Base-by-base conservation (phyloP, 208 protist species). In the Leishmania gerbilli region DNA sequence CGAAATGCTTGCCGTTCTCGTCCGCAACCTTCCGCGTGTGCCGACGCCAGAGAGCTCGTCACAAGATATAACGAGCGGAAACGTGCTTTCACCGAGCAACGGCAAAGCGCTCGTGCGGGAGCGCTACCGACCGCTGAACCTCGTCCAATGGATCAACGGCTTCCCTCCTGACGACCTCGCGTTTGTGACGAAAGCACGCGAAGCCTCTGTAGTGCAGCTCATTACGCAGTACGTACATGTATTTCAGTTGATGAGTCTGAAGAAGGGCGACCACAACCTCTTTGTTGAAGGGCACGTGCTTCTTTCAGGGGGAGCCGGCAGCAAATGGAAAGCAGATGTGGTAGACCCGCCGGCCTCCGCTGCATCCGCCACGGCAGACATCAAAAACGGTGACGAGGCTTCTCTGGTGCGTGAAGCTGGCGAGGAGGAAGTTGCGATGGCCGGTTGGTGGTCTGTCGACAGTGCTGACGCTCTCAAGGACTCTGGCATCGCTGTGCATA, bases 61-160 rank as follows among this genome's bases (percentile, higher is more conserved):
- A 51, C 19, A 51, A 8, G 69, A 37, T 55, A 40, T 31, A 21
- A 4, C 69, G 17, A 51, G 45, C 42, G 7, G 19, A 2, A 51
- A 34, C 1, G 8, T 7, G 31, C 34, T 3, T 27, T 45, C 53
- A 62, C 51, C 19, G 31, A 42, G 56, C 9, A 2, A 34, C 8
- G 27, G 69, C 0, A 51, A 53, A 9, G 24, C 76, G 27, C 85
- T 84, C 51, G 79, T 90, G 15, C 69, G 88, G 42, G 56, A 84
- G 55, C 91, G 88, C 49, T 92, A 92, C 76, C 55, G 53, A 15
- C 68, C 87, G 1, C 51, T 93, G 71, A 83, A 90, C 17, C 75
- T 97, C 3, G 82, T 94, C 17, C 42, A 90, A 72, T 97, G 95
- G 93, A 90, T 97, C 65, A 90, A 92, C 77, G 78, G 82, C 64